Evolutionary conservation across 140 eudicot genomes (phyloP).

Genomic region (Flaveria floridana): DNA sequence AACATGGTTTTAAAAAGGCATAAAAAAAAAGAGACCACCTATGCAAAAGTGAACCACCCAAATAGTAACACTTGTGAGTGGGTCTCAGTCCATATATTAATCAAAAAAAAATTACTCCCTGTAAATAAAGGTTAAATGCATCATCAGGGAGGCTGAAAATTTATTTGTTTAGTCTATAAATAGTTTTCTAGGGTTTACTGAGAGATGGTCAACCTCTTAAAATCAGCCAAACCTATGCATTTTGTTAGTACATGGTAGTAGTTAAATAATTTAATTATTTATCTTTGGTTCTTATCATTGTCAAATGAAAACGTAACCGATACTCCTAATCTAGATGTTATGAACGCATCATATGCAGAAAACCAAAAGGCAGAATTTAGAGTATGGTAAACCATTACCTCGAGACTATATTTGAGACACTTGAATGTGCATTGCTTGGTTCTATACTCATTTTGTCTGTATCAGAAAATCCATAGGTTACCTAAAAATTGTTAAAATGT

Average conservation of each 20-base stretch:
- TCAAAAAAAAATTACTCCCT: too few species aligned
- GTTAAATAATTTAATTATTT: not conserved
- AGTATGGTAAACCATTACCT: constrained; percentile 35
- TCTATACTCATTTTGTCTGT: constrained; percentile 28
- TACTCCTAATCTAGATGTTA: not conserved
- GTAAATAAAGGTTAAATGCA: not conserved
- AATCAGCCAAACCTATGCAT: not conserved
- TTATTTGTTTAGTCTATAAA: not conserved
- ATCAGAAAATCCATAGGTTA: constrained; percentile 25
- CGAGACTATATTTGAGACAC: constrained; percentile 34
- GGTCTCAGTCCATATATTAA: too few species aligned
- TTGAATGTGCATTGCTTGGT: constrained; percentile 27
- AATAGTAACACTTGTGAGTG: too few species aligned
- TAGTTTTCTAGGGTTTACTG: not conserved
- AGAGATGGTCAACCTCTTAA: not conserved
- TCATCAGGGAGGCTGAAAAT: not conserved
- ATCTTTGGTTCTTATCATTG: not conserved
- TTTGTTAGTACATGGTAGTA: not conserved
- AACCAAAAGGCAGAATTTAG: not conserved
- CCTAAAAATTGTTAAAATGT: constrained; percentile 31
- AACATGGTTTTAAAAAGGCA: too few species aligned
- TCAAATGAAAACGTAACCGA: not conserved
- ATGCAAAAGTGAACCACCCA: too few species aligned
- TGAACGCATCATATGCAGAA: not conserved
- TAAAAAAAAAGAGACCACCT: too few species aligned